A percentile compares a stretch with the other conserved stretches of the same genome.
Evolutionary conservation across 2,329 filamentous ascomycete genomes (phyloP).

Genomic region (Fusarium xylarioides): DNA sequence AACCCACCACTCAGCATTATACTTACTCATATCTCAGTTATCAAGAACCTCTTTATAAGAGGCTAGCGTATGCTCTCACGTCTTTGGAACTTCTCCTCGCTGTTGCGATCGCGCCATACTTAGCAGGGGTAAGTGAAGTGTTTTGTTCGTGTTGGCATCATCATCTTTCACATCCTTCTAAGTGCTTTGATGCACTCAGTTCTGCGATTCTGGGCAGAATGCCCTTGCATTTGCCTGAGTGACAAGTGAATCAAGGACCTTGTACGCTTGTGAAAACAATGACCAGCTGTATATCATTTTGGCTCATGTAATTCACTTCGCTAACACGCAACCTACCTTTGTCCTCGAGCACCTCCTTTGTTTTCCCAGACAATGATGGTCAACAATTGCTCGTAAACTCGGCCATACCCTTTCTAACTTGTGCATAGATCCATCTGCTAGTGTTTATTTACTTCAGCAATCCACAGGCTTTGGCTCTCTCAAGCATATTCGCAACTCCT

Average conservation of each 20-base stretch:
- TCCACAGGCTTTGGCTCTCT: not conserved
- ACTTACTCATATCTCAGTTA: not conserved
- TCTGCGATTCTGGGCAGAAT: not conserved
- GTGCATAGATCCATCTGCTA: not conserved
- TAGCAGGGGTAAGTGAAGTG: conserved; percentile 28
- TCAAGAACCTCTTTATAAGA: not conserved
- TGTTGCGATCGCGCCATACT: conserved; percentile 30
- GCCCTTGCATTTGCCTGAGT: not conserved
- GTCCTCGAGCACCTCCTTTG: not conserved
- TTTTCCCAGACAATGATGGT: not conserved
- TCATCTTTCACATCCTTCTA: not conserved
- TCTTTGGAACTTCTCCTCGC: not conserved
- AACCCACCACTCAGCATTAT: conserved; percentile 1
- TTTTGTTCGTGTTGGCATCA: conserved; percentile 6
- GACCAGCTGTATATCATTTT: not conserved
- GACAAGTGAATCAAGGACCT: not conserved
- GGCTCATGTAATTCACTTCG: conserved; percentile 1
- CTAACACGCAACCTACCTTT: conserved; percentile 3
- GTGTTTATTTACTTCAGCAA: not conserved
- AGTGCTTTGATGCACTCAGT: not conserved
- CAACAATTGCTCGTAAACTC: not conserved
- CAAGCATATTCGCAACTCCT: conserved; percentile 22
- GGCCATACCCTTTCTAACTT: not conserved
- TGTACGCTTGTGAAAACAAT: not conserved
- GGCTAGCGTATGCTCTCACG: not conserved